Base-by-base conservation (phyloP, 2,329 filamentous ascomycete species). In the Paraconiothyrium brasiliense region DNA sequence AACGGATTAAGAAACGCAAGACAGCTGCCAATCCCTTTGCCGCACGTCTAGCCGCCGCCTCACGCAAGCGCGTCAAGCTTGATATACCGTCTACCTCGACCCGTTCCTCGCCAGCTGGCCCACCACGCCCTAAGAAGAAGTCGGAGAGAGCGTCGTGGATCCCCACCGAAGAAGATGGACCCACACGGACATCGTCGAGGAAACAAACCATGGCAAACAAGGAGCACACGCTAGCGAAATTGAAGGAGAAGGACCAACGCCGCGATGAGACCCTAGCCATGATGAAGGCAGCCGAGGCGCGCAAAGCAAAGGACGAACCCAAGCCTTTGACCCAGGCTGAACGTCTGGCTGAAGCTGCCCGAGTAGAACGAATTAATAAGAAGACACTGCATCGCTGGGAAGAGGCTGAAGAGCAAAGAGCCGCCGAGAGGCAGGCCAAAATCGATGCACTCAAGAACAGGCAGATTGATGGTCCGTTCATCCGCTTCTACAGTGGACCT, bases 301-400 rank as follows among this genome's bases (percentile, higher is more conserved):
- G 84, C 55, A 86, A 92, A 69, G 90, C 90, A 65, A 91, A 91
- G 58, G 81, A 88, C 65, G 92, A 93, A 78, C 92, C 92, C 58
- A 91, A 90, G 61, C 86, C 90, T 32, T 89, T 97, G 87, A 97
- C 93, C 6, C 94, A 97, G 78, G 92, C 88, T 48, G 90, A 98
- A 76, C 87, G 93, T 41, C 84, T 97, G 32, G 89, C 88, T 32
- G 92, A 97, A 78, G 94, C 94, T 1, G 92, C 90, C 20, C 82
- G 89, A 56, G 90, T 96, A 7, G 95, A 98, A 79, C 90, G 91
- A 78, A 85, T 90, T 71, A 97, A 99, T 78, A 87, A 90, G 69
- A 96, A 92, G 84, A 98, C 91, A 78, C 81, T 97, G 73, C 97
- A 94, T 74, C 86, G 92, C 59, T 98, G 94, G 94, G 94, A 98